Conservation (phyloP, 2,329 filamentous ascomycete genomes). For the Cercospora beticola region DNA sequence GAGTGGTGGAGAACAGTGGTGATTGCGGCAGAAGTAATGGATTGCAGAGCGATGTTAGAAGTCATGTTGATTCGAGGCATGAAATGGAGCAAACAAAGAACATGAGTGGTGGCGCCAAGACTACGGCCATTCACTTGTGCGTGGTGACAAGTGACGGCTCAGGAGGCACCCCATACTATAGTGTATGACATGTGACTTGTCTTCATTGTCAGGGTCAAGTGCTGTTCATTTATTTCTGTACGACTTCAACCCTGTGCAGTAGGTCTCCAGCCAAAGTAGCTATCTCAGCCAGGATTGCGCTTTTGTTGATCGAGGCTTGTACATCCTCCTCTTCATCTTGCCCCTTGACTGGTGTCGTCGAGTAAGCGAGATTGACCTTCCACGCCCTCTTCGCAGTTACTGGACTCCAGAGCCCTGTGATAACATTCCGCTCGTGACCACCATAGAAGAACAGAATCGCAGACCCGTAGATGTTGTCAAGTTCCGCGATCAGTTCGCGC, state of each 20-base stretch:
- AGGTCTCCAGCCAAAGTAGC: conserved; percentile 60
- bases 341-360: conserved; percentile 55
- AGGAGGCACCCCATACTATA: neutral
- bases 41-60: neutral
- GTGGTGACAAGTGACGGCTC: neutral
- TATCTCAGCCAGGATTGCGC: conserved; percentile 70
- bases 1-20: neutral
- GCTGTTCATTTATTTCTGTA: neutral
- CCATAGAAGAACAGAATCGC: conserved; percentile 80
- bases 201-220: neutral
- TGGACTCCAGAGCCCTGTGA: conserved; percentile 68
- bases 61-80: neutral
- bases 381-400: conserved; percentile 57
- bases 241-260: conserved; percentile 64
- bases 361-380: conserved; percentile 69
- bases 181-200: neutral
- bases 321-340: conserved; percentile 42
- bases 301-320: conserved; percentile 61
- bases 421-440: conserved; percentile 54
- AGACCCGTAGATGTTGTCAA: conserved; percentile 65
- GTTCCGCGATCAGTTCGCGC: conserved; percentile 63
- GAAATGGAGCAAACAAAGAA: neutral
- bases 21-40: neutral
- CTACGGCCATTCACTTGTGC: neutral
- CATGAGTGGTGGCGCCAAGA: neutral